Evolutionary conservation across 768 basidiomycete species (phyloP).

Genomic region (Gelatoporia subvermispora): DNA sequence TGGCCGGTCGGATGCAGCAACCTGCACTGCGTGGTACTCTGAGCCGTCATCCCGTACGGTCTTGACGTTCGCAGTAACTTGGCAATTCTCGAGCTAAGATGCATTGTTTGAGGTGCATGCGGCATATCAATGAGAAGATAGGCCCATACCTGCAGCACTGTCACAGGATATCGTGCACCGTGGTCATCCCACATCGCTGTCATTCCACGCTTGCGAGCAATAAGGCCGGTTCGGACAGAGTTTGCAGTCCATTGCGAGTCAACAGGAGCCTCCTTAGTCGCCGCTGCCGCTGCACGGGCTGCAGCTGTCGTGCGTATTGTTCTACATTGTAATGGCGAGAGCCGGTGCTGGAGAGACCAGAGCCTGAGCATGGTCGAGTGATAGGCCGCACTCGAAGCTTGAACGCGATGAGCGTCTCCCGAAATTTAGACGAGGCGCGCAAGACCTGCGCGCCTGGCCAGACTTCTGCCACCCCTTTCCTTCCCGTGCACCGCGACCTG

Average conservation of each 20-base stretch:
- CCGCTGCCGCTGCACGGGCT: conserved; percentile 29
- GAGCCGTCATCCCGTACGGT: conserved; percentile 60
- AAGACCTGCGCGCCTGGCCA: not conserved
- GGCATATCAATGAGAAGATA: not conserved
- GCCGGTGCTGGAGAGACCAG: conserved; percentile 41
- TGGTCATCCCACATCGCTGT: conserved; percentile 88
- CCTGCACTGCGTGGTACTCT: conserved; percentile 88
- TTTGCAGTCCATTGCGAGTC: conserved; percentile 73
- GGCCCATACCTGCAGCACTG: conserved; percentile 82
- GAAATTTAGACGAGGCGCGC: conserved; percentile 9
- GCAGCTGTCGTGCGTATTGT: conserved; percentile 40
- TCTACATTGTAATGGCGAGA: conserved; percentile 32
- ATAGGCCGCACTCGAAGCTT: conserved; percentile 2
- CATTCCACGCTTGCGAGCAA: conserved; percentile 97
- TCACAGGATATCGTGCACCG: conserved; percentile 84
- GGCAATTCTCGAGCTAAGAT: conserved; percentile 76
- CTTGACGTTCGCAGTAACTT: conserved; percentile 77
- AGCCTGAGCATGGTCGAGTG: conserved; percentile 44
- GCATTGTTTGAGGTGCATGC: conserved; percentile 11
- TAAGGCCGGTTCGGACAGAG: conserved; percentile 85
- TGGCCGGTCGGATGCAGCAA: conserved; percentile 77
- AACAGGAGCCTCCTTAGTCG: conserved; percentile 13
- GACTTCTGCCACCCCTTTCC: conserved; percentile 10
- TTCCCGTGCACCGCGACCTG: not conserved
- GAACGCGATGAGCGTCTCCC: conserved; percentile 7